phyloP scores from a whole-genome alignment of 257 asterid genomes.

The Solanum tarapatanum region DNA sequence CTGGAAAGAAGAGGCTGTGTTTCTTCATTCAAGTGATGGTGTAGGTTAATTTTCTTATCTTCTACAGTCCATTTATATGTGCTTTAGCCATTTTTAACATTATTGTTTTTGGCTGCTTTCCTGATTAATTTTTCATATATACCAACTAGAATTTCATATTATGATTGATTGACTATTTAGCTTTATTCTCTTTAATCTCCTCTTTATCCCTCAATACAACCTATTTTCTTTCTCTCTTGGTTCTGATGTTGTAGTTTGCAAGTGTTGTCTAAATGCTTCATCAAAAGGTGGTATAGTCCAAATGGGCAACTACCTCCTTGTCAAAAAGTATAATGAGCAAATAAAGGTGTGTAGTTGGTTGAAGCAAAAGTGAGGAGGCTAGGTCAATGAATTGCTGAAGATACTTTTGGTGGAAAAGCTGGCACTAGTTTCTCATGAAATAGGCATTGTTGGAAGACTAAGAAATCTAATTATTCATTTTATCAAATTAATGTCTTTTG shows the following conservation, averaged over 20 bases:
- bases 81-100: not conserved
- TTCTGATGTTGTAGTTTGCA: not conserved
- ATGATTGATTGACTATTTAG: not conserved
- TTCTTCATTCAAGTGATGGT: conserved; percentile 22
- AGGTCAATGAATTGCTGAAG: not conserved
- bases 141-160: not conserved
- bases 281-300: not conserved
- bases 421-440: not conserved
- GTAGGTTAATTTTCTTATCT: conserved; percentile 28
- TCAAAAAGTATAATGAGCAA: not conserved
- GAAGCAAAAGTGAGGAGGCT: not conserved
- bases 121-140: not conserved
- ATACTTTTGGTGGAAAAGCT: not conserved
- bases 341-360: not conserved
- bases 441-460: not conserved
- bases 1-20: conserved; percentile 27
- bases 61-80: not conserved
- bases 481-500: not conserved
- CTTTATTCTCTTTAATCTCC: not conserved
- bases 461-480: not conserved
- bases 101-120: not conserved
- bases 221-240: not conserved
- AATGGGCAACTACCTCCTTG: not conserved
- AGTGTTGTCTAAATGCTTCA: not conserved
- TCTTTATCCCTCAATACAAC: not conserved